Evolutionary conservation across 805 yeast species (phyloP).

Genomic region (Saccharomycopsis oosterbeekiorum): DNA sequence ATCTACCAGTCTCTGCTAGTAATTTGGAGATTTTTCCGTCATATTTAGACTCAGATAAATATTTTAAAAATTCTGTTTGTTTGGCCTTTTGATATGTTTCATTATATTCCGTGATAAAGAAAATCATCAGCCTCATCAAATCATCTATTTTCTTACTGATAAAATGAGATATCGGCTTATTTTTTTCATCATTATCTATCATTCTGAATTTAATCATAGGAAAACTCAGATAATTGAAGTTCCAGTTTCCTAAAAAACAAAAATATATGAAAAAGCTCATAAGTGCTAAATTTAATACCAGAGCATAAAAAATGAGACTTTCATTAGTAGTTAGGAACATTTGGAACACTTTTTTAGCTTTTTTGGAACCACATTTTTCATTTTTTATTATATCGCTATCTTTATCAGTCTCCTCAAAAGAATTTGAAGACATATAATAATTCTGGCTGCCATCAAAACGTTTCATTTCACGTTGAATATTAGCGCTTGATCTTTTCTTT

Average conservation of each 20-base stretch:
- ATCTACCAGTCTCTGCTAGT: not conserved
- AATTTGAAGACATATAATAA: not conserved
- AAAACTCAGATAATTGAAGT: not conserved
- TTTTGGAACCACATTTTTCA: not conserved
- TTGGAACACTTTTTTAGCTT: not conserved
- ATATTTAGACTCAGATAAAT: not conserved
- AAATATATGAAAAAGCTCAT: not conserved
- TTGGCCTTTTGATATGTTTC: not conserved
- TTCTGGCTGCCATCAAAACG: not conserved
- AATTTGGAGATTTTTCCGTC: not conserved
- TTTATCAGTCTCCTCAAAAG: not conserved
- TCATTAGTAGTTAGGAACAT: not conserved
- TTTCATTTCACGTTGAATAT: not conserved
- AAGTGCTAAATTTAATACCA: not conserved
- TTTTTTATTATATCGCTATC: not conserved
- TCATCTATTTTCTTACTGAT: not conserved
- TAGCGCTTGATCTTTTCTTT: not conserved
- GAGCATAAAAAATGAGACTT: not conserved
- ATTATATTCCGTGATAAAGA: not conserved
- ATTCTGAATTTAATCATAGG: not conserved
- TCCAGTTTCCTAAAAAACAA: not conserved
- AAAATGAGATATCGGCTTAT: not conserved
- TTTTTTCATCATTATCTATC: not conserved
- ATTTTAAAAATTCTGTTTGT: not conserved
- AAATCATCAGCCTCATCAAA: not conserved